Evolutionary conservation across 139 green algal genomes (phyloP).

Genomic region (Eudorina sp.): DNA sequence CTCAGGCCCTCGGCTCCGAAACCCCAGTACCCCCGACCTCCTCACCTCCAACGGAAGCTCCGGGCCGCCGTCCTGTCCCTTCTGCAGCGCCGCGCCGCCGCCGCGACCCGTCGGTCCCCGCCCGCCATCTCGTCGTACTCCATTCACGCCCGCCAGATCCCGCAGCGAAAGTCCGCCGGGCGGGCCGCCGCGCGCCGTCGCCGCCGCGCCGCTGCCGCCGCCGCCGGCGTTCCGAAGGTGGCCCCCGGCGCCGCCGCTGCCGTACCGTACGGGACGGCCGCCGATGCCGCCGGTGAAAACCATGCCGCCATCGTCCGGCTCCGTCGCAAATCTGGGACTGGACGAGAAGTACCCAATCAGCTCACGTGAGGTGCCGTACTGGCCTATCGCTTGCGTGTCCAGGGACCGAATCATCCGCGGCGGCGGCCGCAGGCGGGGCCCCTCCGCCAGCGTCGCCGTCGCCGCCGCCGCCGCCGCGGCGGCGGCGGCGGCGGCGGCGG

Average conservation of each 20-base stretch:
- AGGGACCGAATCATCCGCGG: neutral
- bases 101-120: no score
- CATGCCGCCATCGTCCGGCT: neutral
- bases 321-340: no score
- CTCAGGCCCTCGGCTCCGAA: no score
- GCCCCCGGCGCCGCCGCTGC: neutral
- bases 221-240: neutral
- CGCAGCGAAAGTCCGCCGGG: neutral
- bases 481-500: neutral
- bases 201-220: neutral
- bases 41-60: conserved; percentile 33
- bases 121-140: neutral
- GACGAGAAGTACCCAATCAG: conserved; percentile 31
- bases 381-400: neutral
- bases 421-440: neutral
- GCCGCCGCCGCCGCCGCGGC: neutral
- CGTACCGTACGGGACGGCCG: neutral
- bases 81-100: neutral
- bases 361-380: conserved; percentile 2
- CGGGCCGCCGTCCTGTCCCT: neutral
- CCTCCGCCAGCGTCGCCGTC: neutral
- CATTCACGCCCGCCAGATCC: conserved; percentile 32
- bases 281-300: conserved; percentile 31
- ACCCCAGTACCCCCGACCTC: no score
- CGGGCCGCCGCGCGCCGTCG: neutral